Evolutionary conservation across 345 rosid species (phyloP), one percentile per base, ranked within the genome.

Genomic region (Acer saccharum): DNA sequence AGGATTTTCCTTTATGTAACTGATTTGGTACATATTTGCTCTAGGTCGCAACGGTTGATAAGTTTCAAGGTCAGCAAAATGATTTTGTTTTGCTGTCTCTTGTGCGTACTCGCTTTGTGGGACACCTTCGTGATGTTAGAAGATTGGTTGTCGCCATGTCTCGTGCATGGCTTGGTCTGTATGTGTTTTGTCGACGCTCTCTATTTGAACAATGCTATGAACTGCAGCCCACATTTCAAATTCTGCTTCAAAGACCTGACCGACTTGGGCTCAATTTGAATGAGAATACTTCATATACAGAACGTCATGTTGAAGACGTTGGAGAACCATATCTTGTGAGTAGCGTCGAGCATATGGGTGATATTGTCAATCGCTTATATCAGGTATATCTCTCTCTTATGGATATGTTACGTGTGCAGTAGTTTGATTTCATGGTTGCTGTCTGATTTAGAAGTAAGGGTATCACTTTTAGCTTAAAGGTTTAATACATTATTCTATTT

Each of bases 31-130:
- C 25, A 68, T 61, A 7, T 75, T 77, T 68, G 78, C 6, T 81
- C 61, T 89, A 96, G 99, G 93, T 96, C 67, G 82, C 99, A 3
- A 96, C 99, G 2, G 99, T 96, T 74, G 99, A 96, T 82, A 96
- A 96, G 86, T 96, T 96, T 87, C 99, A 96, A 88, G 99, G 99
- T 54, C 99, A 96, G 80, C 99, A 96, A 77, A 96, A 96, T 80
- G 98, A 96, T 80, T 88, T 96, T 70, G 90, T 94, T 35, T 89
- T 96, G 89, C 88, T 96, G 39, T 96, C 99, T 78, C 98, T 96
- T 61, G 97, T 96, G 67, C 97, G 97, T 9, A 90, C 97, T 68
- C 98, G 97, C 74, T 96, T 92, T 81, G 99, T 96, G 27, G 99
- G 99, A 77, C 99, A 94, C 86, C 90, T 96, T 74, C 98, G 98